phyloP scores from a whole-genome alignment of 2,329 filamentous ascomycete genomes.

The Grosmannia clavigera region DNA sequence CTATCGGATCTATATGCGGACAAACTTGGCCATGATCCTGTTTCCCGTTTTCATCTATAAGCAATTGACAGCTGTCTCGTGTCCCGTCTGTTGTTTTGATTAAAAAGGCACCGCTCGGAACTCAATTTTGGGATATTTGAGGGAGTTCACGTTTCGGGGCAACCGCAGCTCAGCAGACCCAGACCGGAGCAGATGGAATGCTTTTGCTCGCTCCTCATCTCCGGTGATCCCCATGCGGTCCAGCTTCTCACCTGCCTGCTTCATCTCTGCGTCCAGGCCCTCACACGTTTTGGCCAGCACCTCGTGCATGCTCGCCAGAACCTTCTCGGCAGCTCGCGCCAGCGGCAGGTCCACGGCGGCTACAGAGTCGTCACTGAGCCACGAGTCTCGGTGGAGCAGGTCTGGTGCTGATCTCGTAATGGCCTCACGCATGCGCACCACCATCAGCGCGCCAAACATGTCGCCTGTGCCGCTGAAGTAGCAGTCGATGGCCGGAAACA shows the following conservation, averaged over 20 bases:
- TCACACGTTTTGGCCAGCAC: conserved; percentile 59
- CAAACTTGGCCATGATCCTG: not conserved
- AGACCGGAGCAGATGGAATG: conserved; percentile 54
- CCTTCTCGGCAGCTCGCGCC: conserved; percentile 71
- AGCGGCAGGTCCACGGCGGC: conserved; percentile 61
- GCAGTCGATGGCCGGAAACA: conserved; percentile 76
- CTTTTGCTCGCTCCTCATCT: conserved; percentile 37
- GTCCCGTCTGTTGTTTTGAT: conserved; percentile 6
- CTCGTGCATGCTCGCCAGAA: conserved; percentile 84
- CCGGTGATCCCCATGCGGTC: conserved; percentile 5
- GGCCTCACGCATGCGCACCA: conserved; percentile 78
- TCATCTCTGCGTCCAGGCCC: conserved; percentile 43
- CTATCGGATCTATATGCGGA: not conserved
- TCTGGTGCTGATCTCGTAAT: conserved; percentile 37
- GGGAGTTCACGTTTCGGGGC: conserved; percentile 57
- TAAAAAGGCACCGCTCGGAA: conserved; percentile 46
- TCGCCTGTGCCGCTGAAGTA: conserved; percentile 96
- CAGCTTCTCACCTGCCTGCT: conserved; percentile 24
- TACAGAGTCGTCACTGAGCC: conserved; percentile 67
- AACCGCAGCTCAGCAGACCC: conserved; percentile 84
- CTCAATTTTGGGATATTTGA: conserved; percentile 52
- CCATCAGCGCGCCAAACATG: conserved; percentile 91
- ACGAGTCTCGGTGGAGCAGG: conserved; percentile 37
- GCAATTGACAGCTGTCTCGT: not conserved
- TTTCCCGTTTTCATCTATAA: not conserved